Evolutionary conservation across 805 yeast species (phyloP).

Genomic region (Metschnikowia peoriensis): DNA sequence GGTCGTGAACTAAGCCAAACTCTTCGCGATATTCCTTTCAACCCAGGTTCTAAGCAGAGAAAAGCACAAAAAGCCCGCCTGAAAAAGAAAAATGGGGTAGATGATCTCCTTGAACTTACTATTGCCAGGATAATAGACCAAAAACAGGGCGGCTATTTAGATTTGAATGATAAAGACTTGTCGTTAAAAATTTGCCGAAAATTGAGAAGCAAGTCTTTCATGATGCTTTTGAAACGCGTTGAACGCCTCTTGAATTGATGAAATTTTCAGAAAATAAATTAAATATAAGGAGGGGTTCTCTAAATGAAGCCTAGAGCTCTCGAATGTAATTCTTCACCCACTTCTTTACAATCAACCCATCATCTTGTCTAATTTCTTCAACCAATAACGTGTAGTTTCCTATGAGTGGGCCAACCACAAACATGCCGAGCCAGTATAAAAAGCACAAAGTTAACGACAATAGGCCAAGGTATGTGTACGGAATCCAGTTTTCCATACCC

Average conservation of each 20-base stretch:
- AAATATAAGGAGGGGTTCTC: background rate
- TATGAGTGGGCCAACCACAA: constrained; percentile 45
- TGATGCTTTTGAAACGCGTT: constrained; percentile 14
- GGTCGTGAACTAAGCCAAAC: constrained; percentile 5
- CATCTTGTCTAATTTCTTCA: constrained; percentile 43
- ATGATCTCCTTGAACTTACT: constrained; percentile 7
- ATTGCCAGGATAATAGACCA: constrained; percentile 7
- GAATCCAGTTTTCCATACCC: constrained; percentile 44
- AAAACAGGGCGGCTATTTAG: constrained; percentile 2
- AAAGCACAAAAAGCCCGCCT: constrained; percentile 2
- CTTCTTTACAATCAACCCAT: constrained; percentile 55
- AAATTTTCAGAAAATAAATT: no score
- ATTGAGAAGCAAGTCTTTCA: constrained; percentile 13
- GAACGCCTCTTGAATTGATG: constrained; percentile 10
- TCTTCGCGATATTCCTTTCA: constrained; percentile 8
- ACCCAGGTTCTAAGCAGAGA: constrained; percentile 1
- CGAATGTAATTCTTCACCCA: constrained; percentile 46
- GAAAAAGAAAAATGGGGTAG: constrained; percentile 1
- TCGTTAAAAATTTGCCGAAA: constrained; percentile 14
- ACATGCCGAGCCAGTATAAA: constrained; percentile 56
- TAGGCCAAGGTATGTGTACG: constrained; percentile 49
- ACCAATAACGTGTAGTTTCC: constrained; percentile 46
- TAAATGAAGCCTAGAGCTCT: background rate
- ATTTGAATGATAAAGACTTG: constrained; percentile 15
- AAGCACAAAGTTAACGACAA: constrained; percentile 42